These are phyloP conservation scores for Lecanoromycetidae sp. DNA, from an alignment of 2,329 filamentous ascomycete species.

Conservation along the genomic window DNA sequence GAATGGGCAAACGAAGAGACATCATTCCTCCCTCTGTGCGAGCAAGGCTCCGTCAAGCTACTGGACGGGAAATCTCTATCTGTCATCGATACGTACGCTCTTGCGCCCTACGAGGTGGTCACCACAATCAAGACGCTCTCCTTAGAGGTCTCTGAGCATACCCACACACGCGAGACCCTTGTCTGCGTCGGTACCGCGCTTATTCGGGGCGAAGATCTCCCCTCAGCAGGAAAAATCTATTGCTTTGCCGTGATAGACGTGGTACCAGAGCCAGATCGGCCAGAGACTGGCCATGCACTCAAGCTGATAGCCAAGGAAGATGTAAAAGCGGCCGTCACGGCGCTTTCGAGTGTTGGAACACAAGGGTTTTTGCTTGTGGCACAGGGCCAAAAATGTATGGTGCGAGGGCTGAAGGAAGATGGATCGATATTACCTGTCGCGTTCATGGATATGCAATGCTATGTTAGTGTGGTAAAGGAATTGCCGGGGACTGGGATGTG, in stretches of 20 bases:
- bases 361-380: conserved; percentile 82
- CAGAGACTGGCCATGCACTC: conserved; percentile 74
- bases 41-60: conserved; percentile 63
- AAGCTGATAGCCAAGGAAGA: conserved; percentile 83
- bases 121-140: conserved; percentile 73
- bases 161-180: conserved; percentile 71
- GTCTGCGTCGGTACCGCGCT: conserved; percentile 77
- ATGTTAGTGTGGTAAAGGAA: conserved; percentile 75
- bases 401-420: conserved; percentile 89
- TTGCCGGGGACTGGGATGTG: conserved; percentile 68
- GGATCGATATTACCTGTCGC: conserved; percentile 84
- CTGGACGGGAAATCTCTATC: conserved; percentile 66
- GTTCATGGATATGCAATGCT: conserved; percentile 95
- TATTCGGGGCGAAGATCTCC: conserved; percentile 79
- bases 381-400: conserved; percentile 95
- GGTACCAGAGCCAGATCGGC: conserved; percentile 72
- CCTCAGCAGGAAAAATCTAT: conserved; percentile 71
- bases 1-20: conserved; percentile 65
- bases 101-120: conserved; percentile 64
- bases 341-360: conserved; percentile 69
- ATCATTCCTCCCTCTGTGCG: conserved; percentile 52
- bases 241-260: conserved; percentile 88
- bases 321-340: conserved; percentile 83
- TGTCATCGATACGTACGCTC: conserved; percentile 55
- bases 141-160: conserved; percentile 82